Base-by-base conservation (phyloP, 1,284 basidiomycete species). In the Trichosporon ovoides region DNA sequence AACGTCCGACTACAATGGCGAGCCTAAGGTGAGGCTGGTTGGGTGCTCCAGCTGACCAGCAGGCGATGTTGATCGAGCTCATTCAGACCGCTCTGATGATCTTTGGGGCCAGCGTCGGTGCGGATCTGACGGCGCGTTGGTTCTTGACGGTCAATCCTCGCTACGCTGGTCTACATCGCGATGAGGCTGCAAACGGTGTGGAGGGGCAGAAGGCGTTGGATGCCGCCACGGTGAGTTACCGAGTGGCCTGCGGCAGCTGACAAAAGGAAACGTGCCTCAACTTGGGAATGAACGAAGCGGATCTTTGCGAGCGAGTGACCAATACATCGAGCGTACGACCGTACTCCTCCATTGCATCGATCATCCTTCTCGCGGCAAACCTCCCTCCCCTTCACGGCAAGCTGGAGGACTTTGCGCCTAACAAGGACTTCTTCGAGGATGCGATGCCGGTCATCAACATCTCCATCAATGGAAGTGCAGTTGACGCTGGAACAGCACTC, bases 21-120 rank as follows among this genome's bases (percentile, higher is more conserved):
- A 73, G 57, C 72, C 71, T 51, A 53, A 62, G 48, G 72, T 74
- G 34, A 6, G 16, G 13, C 3, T 10, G 10, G 11, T 6, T 22
- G 13, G 10, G 31, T 38, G 49, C 24, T 51, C 55, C 22, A 54
- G 35, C 34, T n/a, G 20, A 12, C n/a, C 31, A n/a, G 1, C 55
- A 70, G 68, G 57, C 71, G 1, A 64, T 74, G 18, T 64, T 73
- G 22, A 65, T 59, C 0, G 60, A 67, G 28, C 34, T 72, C 1
- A 46, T 74, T 1, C 67, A 62, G 49, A 59, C 59, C 20, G 57
- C 59, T 3, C 48, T 68, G 22, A 65, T 68, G 52, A 57, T 70
- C 12, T 61, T 73, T 13, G 65, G 66, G 3, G 61, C 67, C 2
- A 61, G 62, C 19, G 58, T 68, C 12, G 40, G 56, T 7, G 66